Conservation (phyloP, 2,329 filamentous ascomycete species). For the Diaporthe sp. region DNA sequence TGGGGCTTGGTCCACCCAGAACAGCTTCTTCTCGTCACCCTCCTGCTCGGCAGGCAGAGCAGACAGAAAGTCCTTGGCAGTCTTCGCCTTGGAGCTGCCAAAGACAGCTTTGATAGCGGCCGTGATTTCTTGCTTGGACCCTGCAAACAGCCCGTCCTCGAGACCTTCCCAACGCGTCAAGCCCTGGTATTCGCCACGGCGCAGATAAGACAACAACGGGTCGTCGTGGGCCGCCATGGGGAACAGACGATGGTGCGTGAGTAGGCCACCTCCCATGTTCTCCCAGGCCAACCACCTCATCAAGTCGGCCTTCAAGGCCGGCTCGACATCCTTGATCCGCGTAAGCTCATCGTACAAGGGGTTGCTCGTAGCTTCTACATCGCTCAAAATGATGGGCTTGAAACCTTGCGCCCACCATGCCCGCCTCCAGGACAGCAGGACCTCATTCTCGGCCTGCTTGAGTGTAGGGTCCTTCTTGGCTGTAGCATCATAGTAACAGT, state of each 20-base stretch:
- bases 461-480: slow-evolving; percentile 72
- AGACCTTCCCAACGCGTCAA: slow-evolving; percentile 83
- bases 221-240: slow-evolving; percentile 88
- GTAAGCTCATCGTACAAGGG: slow-evolving; percentile 82
- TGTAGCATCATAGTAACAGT: slow-evolving; percentile 89
- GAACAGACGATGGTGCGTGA: slow-evolving; percentile 83
- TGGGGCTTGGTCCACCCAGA: slow-evolving; percentile 76
- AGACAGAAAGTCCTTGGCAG: slow-evolving; percentile 74
- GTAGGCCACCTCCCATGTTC: slow-evolving; percentile 86
- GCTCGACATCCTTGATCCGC: slow-evolving; percentile 68
- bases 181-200: slow-evolving; percentile 80
- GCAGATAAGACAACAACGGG: slow-evolving; percentile 77
- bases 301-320: slow-evolving; percentile 76
- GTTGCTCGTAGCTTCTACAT: slow-evolving; percentile 86
- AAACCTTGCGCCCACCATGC: slow-evolving; percentile 98
- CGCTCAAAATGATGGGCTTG: slow-evolving; percentile 83
- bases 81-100: slow-evolving; percentile 66
- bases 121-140: slow-evolving; percentile 74
- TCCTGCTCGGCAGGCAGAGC: slow-evolving; percentile 60
- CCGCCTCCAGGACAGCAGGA: slow-evolving; percentile 89
- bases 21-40: slow-evolving; percentile 61
- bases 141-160: slow-evolving; percentile 80
- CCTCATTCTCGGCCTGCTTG: slow-evolving; percentile 80
- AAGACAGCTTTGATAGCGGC: slow-evolving; percentile 74
- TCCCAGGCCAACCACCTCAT: slow-evolving; percentile 95